A percentile compares a stretch with the other conserved stretches of the same genome.
Conservation (phyloP, 2,329 filamentous ascomycete genomes). For the Penicillium concentricum region DNA sequence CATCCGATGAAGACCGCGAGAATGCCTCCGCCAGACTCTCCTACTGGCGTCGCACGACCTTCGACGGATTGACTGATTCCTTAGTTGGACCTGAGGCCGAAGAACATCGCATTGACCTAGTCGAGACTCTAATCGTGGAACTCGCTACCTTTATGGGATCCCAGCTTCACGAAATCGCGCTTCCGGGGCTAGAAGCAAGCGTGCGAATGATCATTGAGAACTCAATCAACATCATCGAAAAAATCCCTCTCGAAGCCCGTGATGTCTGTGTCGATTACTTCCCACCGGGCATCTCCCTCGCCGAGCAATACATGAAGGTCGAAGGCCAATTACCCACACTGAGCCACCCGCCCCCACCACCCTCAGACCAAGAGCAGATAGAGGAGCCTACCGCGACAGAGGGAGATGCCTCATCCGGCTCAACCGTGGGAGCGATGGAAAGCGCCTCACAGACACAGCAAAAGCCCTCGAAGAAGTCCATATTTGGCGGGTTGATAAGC, state of each 20-base stretch:
- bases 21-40: constrained; percentile 83
- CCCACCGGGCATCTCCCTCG: constrained; percentile 69
- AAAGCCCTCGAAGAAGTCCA: constrained; percentile 41
- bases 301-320: constrained; percentile 77
- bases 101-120: constrained; percentile 67
- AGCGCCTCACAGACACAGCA: constrained; percentile 15
- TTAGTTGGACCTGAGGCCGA: constrained; percentile 65
- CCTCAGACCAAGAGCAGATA: constrained; percentile 19
- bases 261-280: constrained; percentile 89
- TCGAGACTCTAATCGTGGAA: constrained; percentile 65
- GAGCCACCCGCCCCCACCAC: constrained; percentile 19
- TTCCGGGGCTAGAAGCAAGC: constrained; percentile 79
- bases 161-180: constrained; percentile 73
- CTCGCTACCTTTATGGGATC: constrained; percentile 69
- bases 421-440: constrained; percentile 19
- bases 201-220: constrained; percentile 92
- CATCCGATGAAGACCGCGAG: constrained; percentile 81
- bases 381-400: constrained; percentile 14
- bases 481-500: constrained; percentile 43
- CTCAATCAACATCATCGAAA: constrained; percentile 78
- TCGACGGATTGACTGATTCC: constrained; percentile 79
- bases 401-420: constrained; percentile 24
- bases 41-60: constrained; percentile 87
- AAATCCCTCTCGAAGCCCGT: constrained; percentile 84
- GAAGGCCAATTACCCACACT: constrained; percentile 68